A percentile compares a stretch with the other conserved stretches of the same genome.
phyloP scores from a whole-genome alignment of 1,284 basidiomycete genomes.

The Psilocybe mexicana region DNA sequence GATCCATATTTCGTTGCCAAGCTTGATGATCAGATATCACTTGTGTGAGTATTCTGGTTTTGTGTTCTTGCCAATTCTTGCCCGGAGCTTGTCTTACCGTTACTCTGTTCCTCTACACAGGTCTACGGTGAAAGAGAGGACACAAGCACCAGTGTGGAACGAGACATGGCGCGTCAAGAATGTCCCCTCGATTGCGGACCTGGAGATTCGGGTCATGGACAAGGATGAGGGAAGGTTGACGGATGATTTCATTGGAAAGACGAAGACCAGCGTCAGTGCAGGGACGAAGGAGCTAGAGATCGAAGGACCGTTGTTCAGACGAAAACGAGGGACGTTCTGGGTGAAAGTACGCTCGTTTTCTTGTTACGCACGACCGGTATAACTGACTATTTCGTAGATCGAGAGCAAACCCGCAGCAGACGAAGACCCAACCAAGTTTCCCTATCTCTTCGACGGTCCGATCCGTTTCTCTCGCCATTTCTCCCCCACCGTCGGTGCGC shows the following conservation, averaged over 20 bases:
- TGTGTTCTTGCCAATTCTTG: neutral
- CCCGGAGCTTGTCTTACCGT: neutral
- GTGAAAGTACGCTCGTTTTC: slow-evolving; percentile 48
- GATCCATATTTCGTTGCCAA: slow-evolving; percentile 75
- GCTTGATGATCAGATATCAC: slow-evolving; percentile 60
- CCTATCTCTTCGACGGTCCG: slow-evolving; percentile 73
- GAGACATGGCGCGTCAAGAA: slow-evolving; percentile 71
- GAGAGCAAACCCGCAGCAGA: slow-evolving; percentile 32
- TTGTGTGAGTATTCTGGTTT: slow-evolving; percentile 46
- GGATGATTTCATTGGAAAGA: slow-evolving; percentile 69
- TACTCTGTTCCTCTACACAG: slow-evolving; percentile 38
- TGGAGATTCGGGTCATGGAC: slow-evolving; percentile 61
- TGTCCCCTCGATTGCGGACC: slow-evolving; percentile 60
- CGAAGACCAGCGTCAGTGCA: slow-evolving; percentile 49
- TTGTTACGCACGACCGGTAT: neutral
- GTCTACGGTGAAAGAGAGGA: slow-evolving; percentile 62
- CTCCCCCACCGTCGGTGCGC: slow-evolving; percentile 63
- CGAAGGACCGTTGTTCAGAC: slow-evolving; percentile 48
- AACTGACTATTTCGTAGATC: slow-evolving; percentile 28
- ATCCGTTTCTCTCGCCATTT: slow-evolving; percentile 68
- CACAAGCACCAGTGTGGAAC: slow-evolving; percentile 70
- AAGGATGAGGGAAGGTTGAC: slow-evolving; percentile 60
- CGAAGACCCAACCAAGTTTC: slow-evolving; percentile 36
- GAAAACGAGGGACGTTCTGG: slow-evolving; percentile 63
- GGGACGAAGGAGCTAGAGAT: slow-evolving; percentile 67